Evolutionary conservation across 2,329 filamentous ascomycete genomes (phyloP), one percentile per base, ranked within the genome.

Genomic region (Cadophora sp.): DNA sequence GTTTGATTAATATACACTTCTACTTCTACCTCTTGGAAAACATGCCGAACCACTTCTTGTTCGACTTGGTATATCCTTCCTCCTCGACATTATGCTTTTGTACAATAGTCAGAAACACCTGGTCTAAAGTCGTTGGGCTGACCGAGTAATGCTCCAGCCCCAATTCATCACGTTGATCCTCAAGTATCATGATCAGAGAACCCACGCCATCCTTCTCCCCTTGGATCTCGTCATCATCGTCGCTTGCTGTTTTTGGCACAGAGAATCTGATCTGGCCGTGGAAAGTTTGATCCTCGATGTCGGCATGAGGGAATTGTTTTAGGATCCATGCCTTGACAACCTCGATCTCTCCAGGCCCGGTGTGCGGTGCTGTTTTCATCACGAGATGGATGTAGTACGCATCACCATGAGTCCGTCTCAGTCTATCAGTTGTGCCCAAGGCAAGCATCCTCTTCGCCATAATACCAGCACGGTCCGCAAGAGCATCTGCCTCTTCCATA

Each of bases 401-500:
- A 74, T 95, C 90, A 11, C 94, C 94, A 76, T 94, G 94, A 65
- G 90, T 88, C 55, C 85, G 84, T 8, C 94, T 85, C 3, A 97
- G 83, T 67, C 89, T 82, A 40, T 93, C 89, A 0, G 89, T 90
- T 0, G 90, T 91, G 4, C 94, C 94, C 9, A 96, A 84, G 0
- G 94, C 94, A 26, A 97, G 84, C 93, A 97, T 97, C 37, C 89
- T 86, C 73, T 88, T 87, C 9, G 94, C 92, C 80, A 98, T 89
- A 73, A 98, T 97, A 14, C 93, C 95, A 0, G 92, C 93, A 1
- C 93, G 86, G 34, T 89, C 89, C 0, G 94, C 94, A 2, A 98
- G 84, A 0, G 94, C 94, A 76, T 97, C 93, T 0, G 94, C 95
- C 80, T 97, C 95, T 78, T 97, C 94, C 94, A 97, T 97, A 60